Conservation (phyloP, 345 rosid genomes). For the Populus davidiana region DNA sequence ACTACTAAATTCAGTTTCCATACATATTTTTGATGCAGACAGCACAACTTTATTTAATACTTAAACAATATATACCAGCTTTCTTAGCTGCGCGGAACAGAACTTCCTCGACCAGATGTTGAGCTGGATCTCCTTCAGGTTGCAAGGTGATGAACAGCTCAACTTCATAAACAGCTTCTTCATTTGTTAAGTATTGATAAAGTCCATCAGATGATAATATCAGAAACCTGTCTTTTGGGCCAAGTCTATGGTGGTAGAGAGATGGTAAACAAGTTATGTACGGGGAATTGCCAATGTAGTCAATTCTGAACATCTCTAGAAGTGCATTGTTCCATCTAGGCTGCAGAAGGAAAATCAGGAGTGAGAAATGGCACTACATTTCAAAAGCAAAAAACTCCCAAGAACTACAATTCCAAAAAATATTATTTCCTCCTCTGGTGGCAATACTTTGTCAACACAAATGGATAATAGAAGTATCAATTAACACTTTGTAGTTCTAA, state of each 20-base stretch:
- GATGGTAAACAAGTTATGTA: slow-evolving; percentile 77
- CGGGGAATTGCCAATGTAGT: slow-evolving; percentile 72
- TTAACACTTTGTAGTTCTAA: neutral
- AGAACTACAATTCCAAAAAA: neutral
- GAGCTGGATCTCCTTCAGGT: slow-evolving; percentile 97
- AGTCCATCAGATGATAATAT: slow-evolving; percentile 89
- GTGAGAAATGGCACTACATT: neutral
- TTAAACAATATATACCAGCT: slow-evolving; percentile 49
- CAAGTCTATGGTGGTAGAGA: slow-evolving; percentile 68
- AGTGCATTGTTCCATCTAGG: slow-evolving; percentile 86
- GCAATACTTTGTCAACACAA: neutral
- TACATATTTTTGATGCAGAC: neutral
- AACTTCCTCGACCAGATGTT: slow-evolving; percentile 78
- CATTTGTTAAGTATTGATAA: slow-evolving; percentile 75
- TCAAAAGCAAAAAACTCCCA: neutral
- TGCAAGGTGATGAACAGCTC: slow-evolving; percentile 67
- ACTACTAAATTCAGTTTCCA: neutral
- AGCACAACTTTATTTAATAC: too few species aligned
- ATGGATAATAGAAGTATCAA: neutral
- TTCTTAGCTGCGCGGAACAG: slow-evolving; percentile 86
- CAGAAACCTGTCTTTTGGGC: slow-evolving; percentile 65
- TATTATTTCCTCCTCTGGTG: neutral
- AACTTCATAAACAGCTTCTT: slow-evolving; percentile 73
- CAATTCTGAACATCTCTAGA: slow-evolving; percentile 73
- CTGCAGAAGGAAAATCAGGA: slow-evolving; percentile 35